phyloP scores from a whole-genome alignment of 768 basidiomycete species.

The Lentinula lateritia region DNA sequence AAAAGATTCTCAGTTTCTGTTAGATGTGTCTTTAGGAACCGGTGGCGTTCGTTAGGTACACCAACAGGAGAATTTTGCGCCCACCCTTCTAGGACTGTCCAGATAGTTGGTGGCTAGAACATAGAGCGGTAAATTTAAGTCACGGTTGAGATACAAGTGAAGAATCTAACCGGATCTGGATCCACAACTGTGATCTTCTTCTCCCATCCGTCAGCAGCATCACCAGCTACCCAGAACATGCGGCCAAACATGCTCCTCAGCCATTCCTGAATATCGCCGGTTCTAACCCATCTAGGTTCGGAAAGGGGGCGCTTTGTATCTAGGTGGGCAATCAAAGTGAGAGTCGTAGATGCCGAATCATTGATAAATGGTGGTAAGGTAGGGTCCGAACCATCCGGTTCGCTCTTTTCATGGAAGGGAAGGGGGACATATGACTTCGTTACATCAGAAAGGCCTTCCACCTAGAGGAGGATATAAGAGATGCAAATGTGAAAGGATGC shows the following conservation, averaged over 20 bases:
- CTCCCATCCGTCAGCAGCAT: slow-evolving; percentile 88
- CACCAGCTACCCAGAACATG: slow-evolving; percentile 82
- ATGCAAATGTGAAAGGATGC: neutral
- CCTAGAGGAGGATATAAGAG: slow-evolving; percentile 32
- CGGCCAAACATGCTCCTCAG: slow-evolving; percentile 80
- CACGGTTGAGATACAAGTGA: neutral
- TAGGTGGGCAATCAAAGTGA: slow-evolving; percentile 71
- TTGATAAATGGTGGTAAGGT: slow-evolving; percentile 74
- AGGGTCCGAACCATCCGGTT: slow-evolving; percentile 42
- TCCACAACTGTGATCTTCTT: slow-evolving; percentile 89
- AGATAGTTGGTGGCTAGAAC: slow-evolving; percentile 81
- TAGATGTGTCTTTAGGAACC: slow-evolving; percentile 88
- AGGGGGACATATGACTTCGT: slow-evolving; percentile 68
- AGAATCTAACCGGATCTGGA: slow-evolving; percentile 81
- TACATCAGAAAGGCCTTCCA: slow-evolving; percentile 68
- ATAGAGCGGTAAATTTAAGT: neutral
- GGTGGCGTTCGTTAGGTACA: slow-evolving; percentile 66
- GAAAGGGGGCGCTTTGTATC: slow-evolving; percentile 87
- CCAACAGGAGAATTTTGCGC: slow-evolving; percentile 79
- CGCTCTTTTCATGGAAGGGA: slow-evolving; percentile 31
- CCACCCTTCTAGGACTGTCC: slow-evolving; percentile 89
- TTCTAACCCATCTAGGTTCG: slow-evolving; percentile 96
- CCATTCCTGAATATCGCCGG: slow-evolving; percentile 94
- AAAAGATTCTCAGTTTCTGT: slow-evolving; percentile 81
- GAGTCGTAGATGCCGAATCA: slow-evolving; percentile 42